Evolutionary conservation across 208 protist genomes (phyloP).

Genomic region (Porcisia hertigi): DNA sequence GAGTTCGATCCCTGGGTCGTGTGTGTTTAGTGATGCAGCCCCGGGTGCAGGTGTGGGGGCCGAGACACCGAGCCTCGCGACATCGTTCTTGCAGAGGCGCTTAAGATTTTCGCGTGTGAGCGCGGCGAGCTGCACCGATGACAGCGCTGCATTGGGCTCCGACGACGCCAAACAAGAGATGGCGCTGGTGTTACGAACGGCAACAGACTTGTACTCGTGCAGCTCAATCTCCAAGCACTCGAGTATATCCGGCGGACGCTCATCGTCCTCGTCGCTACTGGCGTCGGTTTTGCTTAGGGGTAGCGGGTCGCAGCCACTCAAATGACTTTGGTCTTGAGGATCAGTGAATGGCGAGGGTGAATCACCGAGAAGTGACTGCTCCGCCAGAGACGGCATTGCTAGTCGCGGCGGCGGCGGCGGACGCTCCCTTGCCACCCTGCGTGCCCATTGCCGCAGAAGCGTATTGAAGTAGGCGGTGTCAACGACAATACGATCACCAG

Average conservation of each 20-base stretch:
- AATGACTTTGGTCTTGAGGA: neutral
- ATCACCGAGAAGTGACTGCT: constrained; percentile 19
- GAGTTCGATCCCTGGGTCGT: neutral
- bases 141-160: neutral
- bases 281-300: neutral
- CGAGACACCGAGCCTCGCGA: neutral
- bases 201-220: constrained; percentile 5
- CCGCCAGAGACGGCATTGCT: neutral
- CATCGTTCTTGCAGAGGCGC: constrained; percentile 20
- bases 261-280: constrained; percentile 29
- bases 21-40: neutral
- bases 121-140: constrained; percentile 12
- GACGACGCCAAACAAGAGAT: neutral
- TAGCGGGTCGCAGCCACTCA: neutral
- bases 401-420: neutral
- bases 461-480: constrained; percentile 70
- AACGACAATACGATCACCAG: constrained; percentile 74
- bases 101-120: constrained; percentile 33
- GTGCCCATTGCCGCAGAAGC: constrained; percentile 46
- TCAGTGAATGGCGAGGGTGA: neutral
- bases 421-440: constrained; percentile 12
- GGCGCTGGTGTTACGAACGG: neutral
- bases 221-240: constrained; percentile 61
- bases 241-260: constrained; percentile 20
- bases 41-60: neutral